Evolutionary conservation across 306 rosid species (phyloP).

Genomic region (Mimosa pudica): DNA sequence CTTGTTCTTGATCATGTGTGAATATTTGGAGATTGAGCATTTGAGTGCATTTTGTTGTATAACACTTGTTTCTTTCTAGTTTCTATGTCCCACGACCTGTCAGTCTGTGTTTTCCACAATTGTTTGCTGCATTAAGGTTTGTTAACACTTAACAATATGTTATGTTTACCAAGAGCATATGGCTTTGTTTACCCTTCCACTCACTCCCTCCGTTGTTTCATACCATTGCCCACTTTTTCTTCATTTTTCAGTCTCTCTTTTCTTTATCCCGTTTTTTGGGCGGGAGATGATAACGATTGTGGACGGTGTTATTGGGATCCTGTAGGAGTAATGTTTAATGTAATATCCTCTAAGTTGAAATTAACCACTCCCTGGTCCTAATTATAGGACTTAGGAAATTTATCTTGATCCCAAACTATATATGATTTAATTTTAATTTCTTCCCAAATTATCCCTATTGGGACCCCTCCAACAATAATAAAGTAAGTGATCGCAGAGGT

Average conservation of each 20-base stretch:
- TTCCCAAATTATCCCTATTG: no score
- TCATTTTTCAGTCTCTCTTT: no score
- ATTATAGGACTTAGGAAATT: no score
- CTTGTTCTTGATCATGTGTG: not conserved
- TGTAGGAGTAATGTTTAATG: not conserved
- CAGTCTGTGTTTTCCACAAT: not conserved
- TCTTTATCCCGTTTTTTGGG: no score
- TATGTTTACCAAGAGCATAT: not conserved
- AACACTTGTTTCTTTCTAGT: not conserved
- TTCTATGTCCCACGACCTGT: not conserved
- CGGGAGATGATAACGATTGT: no score
- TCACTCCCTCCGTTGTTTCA: not conserved
- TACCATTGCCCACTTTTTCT: no score
- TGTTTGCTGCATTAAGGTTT: not conserved
- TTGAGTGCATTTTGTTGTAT: not conserved
- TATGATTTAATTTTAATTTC: no score
- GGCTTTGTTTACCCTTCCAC: not conserved
- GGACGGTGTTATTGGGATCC: no score
- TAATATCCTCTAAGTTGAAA: not conserved
- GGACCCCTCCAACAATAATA: no score
- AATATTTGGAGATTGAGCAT: constrained; percentile 5
- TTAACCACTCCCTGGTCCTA: not conserved
- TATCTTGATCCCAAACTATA: no score
- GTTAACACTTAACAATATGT: not conserved
- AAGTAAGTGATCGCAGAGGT: no score